A percentile compares a stretch with the other conserved stretches of the same genome.
These are phyloP conservation scores for Nannizziopsis barbatae DNA, from an alignment of 2,329 filamentous ascomycete species.

Conservation along the genomic window DNA sequence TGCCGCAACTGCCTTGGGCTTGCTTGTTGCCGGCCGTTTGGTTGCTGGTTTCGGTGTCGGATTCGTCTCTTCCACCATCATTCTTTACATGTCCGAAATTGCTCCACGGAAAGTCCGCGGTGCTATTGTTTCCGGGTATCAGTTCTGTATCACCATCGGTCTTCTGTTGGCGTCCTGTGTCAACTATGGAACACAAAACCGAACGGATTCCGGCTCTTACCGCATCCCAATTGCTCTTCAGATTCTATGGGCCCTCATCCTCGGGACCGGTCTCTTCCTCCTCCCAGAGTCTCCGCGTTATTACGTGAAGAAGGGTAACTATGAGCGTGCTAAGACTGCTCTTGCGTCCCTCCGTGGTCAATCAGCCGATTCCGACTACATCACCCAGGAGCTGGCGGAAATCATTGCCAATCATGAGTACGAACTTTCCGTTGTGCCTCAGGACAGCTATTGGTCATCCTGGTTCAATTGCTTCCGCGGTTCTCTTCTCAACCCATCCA, in stretches of 20 bases:
- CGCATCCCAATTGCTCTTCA: conserved; percentile 73
- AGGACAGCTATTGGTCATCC: conserved; percentile 51
- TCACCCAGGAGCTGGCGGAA: conserved; percentile 69
- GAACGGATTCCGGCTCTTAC: conserved; percentile 55
- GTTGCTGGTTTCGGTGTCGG: conserved; percentile 68
- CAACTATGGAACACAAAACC: conserved; percentile 58
- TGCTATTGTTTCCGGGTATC: conserved; percentile 69
- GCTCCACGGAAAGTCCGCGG: conserved; percentile 62
- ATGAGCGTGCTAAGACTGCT: conserved; percentile 51
- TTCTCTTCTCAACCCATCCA: conserved; percentile 42
- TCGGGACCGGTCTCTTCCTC: conserved; percentile 58
- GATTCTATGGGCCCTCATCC: conserved; percentile 67
- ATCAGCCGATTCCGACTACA: conserved; percentile 58
- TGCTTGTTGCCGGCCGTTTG: conserved; percentile 62
- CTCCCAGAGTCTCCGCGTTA: conserved; percentile 79
- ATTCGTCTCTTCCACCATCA: conserved; percentile 68
- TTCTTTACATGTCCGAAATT: conserved; percentile 81
- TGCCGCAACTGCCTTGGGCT: conserved; percentile 42
- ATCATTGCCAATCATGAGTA: conserved; percentile 84
- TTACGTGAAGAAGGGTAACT: conserved; percentile 65
- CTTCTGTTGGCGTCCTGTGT: conserved; percentile 63
- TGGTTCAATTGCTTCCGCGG: conserved; percentile 58
- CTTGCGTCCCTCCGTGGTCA: conserved; percentile 65
- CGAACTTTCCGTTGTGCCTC: conserved; percentile 58
- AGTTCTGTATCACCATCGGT: conserved; percentile 73